Evolutionary conservation across 2,329 filamentous ascomycete species (phyloP).

Genomic region (Blumeria graminis): DNA sequence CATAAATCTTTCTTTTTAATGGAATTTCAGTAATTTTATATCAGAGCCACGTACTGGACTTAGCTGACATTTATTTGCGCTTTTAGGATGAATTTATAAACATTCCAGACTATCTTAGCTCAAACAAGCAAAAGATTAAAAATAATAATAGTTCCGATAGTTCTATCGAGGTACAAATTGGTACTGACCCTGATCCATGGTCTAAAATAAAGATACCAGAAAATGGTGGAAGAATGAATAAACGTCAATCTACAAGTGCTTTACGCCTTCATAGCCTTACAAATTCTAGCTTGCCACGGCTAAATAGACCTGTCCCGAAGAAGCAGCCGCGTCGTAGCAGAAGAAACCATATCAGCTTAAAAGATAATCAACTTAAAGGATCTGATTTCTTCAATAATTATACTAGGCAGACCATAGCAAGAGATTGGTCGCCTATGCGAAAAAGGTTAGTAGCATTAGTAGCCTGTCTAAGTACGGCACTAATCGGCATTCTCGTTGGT

Average conservation of each 20-base stretch:
- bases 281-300: constrained; percentile 6
- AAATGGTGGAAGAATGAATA: too few relatives aligned
- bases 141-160: constrained; percentile 9
- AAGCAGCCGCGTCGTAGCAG: constrained; percentile 20
- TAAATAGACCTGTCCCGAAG: constrained; percentile 5
- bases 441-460: constrained; percentile 46
- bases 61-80: not conserved
- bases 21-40: too few relatives aligned
- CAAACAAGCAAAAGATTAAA: not conserved
- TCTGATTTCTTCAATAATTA: constrained; percentile 30
- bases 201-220: too few relatives aligned
- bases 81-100: not conserved
- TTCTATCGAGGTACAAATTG: constrained; percentile 9
- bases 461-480: constrained; percentile 47
- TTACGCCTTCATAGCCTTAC: not conserved
- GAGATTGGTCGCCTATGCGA: constrained; percentile 42
- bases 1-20: too few relatives aligned
- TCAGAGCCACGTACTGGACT: not conserved
- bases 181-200: constrained; percentile 7
- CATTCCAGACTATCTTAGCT: not conserved
- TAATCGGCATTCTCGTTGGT: constrained; percentile 46
- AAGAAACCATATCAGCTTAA: constrained; percentile 29
- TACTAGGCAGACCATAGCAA: constrained; percentile 39
- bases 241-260: too few relatives aligned
- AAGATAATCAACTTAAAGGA: constrained; percentile 19